Percentiles rank a stretch among this genome's conserved stretches.
Conservation (phyloP, 1,139 yeast genomes). For the Oligophagozyma castellii region DNA sequence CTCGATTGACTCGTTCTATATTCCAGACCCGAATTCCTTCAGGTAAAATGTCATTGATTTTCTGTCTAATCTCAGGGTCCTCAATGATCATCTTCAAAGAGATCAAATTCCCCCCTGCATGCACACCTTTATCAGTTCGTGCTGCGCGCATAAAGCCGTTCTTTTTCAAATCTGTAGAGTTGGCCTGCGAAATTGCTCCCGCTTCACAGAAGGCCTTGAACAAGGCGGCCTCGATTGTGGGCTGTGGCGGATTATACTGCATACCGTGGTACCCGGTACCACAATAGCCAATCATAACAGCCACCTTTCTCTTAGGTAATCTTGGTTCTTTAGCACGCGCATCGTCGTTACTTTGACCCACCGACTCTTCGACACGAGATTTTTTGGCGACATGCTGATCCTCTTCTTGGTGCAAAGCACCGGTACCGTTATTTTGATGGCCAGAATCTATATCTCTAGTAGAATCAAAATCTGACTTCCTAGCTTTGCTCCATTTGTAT, state of each 20-base stretch:
- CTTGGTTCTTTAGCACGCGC: slow-evolving; percentile 23
- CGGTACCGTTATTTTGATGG: no score
- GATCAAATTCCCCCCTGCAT: slow-evolving; percentile 94
- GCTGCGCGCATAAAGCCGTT: slow-evolving; percentile 90
- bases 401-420: neutral
- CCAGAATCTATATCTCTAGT: no score
- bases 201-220: slow-evolving; percentile 74
- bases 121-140: slow-evolving; percentile 96
- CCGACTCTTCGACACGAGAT: slow-evolving; percentile 8
- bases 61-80: slow-evolving; percentile 61
- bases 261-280: slow-evolving; percentile 98
- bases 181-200: slow-evolving; percentile 81
- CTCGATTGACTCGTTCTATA: slow-evolving; percentile 72
- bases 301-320: slow-evolving; percentile 51
- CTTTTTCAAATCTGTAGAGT: slow-evolving; percentile 79
- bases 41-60: slow-evolving; percentile 65
- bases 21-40: slow-evolving; percentile 91
- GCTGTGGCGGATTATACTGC: slow-evolving; percentile 83
- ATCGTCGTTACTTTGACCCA: slow-evolving; percentile 17
- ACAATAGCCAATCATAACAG: slow-evolving; percentile 88
- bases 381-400: neutral
- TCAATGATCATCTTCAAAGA: slow-evolving; percentile 81
- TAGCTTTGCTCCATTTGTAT: slow-evolving; percentile 35
- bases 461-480: slow-evolving; percentile 30
- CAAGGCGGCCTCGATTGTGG: slow-evolving; percentile 86